Evolutionary conservation across 2,329 filamentous ascomycete genomes (phyloP).

Genomic region (Fusarium newnesense): DNA sequence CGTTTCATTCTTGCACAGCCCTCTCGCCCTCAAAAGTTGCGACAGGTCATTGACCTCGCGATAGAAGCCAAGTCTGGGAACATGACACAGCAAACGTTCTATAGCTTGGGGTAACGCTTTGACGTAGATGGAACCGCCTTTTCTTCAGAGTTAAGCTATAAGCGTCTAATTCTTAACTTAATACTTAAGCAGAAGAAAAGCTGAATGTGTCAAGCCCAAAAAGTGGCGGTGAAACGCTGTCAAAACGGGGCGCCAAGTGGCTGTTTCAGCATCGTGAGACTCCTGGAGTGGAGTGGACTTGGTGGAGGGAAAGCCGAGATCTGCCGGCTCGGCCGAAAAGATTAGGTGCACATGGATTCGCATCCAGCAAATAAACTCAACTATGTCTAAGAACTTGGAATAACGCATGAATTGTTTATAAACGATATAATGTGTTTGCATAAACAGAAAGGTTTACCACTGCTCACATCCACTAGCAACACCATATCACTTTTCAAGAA

Average conservation of each 20-base stretch:
- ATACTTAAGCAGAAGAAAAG: neutral
- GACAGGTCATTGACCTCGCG: neutral
- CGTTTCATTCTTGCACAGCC: conserved; percentile 1
- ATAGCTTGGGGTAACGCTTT: neutral
- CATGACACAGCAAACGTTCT: neutral
- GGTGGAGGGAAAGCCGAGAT: neutral
- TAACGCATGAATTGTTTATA: neutral
- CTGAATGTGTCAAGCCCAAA: neutral
- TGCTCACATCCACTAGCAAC: neutral
- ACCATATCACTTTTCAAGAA: rapidly evolving
- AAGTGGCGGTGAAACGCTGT: neutral
- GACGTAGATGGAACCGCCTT: neutral
- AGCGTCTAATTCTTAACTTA: neutral
- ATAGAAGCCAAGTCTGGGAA: neutral
- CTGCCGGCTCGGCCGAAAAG: neutral
- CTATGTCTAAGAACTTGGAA: neutral
- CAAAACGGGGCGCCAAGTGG: neutral
- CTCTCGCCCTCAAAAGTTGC: neutral
- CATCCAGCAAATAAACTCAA: neutral
- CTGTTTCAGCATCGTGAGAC: neutral
- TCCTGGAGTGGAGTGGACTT: neutral
- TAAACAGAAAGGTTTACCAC: neutral
- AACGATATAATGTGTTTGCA: neutral
- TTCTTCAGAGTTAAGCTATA: neutral
- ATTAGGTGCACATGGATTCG: neutral